Conservation (phyloP, 495 filamentous ascomycete species). For the Chaetomium tenue region DNA sequence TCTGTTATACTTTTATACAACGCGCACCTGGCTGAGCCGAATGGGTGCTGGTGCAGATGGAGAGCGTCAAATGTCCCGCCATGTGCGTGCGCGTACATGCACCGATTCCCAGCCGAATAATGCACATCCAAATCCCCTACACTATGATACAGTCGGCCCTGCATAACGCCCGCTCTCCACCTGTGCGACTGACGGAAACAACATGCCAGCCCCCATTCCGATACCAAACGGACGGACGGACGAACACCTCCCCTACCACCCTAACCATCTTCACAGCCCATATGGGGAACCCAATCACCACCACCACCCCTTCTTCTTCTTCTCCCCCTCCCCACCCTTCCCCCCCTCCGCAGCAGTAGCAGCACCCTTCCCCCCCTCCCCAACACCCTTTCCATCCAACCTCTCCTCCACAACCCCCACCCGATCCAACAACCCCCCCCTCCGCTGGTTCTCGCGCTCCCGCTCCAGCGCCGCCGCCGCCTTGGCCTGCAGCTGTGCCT, state of each 20-base stretch:
- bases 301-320: conserved; percentile 16
- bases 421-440: conserved; percentile 50
- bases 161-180: not conserved
- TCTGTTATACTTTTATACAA: conserved; percentile 6
- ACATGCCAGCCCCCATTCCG: not conserved
- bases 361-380: too few species aligned
- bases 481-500: conserved; percentile 33
- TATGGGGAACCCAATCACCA: conserved; percentile 12
- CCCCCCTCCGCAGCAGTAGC: too few species aligned
- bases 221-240: not conserved
- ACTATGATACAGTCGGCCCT: conserved; percentile 29
- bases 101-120: conserved; percentile 23
- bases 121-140: conserved; percentile 26
- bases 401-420: conserved; percentile 37
- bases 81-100: conserved; percentile 7
- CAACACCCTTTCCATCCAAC: too few species aligned
- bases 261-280: not conserved
- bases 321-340: not conserved
- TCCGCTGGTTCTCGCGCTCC: conserved; percentile 50
- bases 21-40: not conserved
- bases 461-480: conserved; percentile 49
- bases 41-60: not conserved
- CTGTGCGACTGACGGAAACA: not conserved
- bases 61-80: conserved; percentile 1
- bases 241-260: not conserved